Evolutionary conservation across 2,329 filamentous ascomycete species (phyloP).

Genomic region (Hymenoscyphus occultus): DNA sequence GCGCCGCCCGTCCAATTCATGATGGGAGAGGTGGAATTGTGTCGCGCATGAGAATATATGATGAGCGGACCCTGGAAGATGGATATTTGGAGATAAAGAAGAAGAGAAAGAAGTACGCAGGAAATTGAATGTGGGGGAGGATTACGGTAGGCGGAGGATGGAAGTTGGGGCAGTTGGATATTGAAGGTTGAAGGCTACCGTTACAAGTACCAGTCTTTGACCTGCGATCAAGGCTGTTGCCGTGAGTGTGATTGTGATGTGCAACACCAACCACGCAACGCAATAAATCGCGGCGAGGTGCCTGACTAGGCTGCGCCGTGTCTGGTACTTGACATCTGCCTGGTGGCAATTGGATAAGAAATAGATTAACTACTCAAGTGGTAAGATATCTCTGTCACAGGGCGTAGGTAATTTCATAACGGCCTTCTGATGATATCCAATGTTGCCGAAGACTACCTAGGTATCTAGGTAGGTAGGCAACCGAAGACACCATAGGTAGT

Average conservation of each 20-base stretch:
- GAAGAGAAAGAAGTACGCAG: neutral
- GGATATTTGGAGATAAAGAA: neutral
- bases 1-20: constrained; percentile 53
- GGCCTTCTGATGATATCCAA: neutral
- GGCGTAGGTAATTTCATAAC: neutral
- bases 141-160: neutral
- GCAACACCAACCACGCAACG: neutral
- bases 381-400: too few relatives aligned
- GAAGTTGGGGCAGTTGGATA: neutral
- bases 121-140: neutral
- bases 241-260: neutral
- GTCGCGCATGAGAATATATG: neutral
- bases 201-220: neutral
- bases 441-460: neutral
- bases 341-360: neutral
- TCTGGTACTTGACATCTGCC: neutral
- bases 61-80: neutral
- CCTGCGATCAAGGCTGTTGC: neutral
- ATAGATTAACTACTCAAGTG: neutral
- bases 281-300: neutral
- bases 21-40: neutral
- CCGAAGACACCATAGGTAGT: neutral
- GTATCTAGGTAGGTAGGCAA: neutral
- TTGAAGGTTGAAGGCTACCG: neutral
- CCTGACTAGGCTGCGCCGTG: neutral